A percentile compares a stretch with the other conserved stretches of the same genome.
Evolutionary conservation across 805 yeast genomes (phyloP).

Genomic region (Isabelozyma rhagii): DNA sequence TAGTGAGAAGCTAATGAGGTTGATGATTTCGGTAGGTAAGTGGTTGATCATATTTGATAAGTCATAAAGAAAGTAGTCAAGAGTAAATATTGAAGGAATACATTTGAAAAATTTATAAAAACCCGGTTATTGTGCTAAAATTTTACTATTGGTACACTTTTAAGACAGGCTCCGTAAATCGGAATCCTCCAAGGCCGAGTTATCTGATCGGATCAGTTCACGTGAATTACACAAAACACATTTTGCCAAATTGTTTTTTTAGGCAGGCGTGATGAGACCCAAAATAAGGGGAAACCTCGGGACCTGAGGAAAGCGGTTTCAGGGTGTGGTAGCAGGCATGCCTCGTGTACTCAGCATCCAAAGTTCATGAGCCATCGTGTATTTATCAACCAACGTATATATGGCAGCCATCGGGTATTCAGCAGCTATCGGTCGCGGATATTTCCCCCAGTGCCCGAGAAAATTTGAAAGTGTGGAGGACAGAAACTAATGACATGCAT

Average conservation of each 20-base stretch:
- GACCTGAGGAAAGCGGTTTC: too few species aligned
- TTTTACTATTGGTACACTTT: neutral
- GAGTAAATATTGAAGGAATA: neutral
- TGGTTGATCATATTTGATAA: constrained; percentile 10
- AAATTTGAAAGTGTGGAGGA: neutral
- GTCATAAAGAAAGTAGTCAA: neutral
- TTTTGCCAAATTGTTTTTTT: neutral
- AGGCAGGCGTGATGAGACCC: too few species aligned
- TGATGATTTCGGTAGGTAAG: constrained; percentile 18
- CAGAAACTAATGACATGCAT: neutral
- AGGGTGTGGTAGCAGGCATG: too few species aligned
- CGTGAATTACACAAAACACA: neutral
- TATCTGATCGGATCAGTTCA: constrained; percentile 1
- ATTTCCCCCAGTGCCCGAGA: neutral
- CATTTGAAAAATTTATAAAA: neutral
- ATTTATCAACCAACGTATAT: too few species aligned
- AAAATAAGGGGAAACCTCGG: too few species aligned
- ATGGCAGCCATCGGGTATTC: too few species aligned
- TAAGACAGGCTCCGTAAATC: neutral
- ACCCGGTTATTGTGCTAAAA: neutral
- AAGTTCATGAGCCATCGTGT: too few species aligned
- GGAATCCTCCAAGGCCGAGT: neutral
- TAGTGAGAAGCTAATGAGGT: constrained; percentile 8
- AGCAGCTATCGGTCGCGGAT: too few species aligned
- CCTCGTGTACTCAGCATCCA: too few species aligned